Evolutionary conservation across 805 yeast species (phyloP).

Genomic region (Jamesozyma spencerorum): DNA sequence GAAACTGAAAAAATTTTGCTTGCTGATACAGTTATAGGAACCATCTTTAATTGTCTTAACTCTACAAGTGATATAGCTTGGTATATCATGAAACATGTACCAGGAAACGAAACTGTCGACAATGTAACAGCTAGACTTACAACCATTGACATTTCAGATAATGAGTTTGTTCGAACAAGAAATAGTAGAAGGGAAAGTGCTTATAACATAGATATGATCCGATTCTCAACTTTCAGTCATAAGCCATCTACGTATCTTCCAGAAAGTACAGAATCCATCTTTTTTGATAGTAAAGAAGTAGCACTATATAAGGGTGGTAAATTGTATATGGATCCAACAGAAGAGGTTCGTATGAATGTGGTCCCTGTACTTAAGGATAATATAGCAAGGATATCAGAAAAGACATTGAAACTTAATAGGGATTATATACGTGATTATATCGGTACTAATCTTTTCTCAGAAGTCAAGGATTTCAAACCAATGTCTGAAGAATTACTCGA

Average conservation of each 20-base stretch:
- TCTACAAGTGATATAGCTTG: too few species aligned
- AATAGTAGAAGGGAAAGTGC: neutral
- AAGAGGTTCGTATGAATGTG: constrained; percentile 2
- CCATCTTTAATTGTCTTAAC: too few species aligned
- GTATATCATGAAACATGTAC: too few species aligned
- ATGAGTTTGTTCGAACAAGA: neutral
- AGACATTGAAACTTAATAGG: constrained; percentile 1
- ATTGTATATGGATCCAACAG: constrained; percentile 1
- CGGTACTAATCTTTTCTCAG: constrained; percentile 19
- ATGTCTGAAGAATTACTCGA: constrained; percentile 16
- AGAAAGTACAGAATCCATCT: constrained; percentile 9
- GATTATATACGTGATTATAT: constrained; percentile 11
- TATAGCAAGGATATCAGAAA: constrained; percentile 3
- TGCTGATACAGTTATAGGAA: too few species aligned
- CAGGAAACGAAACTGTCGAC: neutral
- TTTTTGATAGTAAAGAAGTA: constrained; percentile 13
- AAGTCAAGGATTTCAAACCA: constrained; percentile 14
- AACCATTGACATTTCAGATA: too few species aligned
- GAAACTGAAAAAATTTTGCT: too few species aligned
- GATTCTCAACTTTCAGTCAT: constrained; percentile 2
- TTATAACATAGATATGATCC: neutral
- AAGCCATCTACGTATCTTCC: constrained; percentile 4
- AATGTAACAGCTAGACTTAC: too few species aligned
- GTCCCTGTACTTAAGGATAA: constrained; percentile 10
- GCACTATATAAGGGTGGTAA: constrained; percentile 10